Evolutionary conservation across 495 filamentous ascomycete genomes (phyloP), one percentile per base, ranked within the genome.

Genomic region (Parachaetomium inaequale): DNA sequence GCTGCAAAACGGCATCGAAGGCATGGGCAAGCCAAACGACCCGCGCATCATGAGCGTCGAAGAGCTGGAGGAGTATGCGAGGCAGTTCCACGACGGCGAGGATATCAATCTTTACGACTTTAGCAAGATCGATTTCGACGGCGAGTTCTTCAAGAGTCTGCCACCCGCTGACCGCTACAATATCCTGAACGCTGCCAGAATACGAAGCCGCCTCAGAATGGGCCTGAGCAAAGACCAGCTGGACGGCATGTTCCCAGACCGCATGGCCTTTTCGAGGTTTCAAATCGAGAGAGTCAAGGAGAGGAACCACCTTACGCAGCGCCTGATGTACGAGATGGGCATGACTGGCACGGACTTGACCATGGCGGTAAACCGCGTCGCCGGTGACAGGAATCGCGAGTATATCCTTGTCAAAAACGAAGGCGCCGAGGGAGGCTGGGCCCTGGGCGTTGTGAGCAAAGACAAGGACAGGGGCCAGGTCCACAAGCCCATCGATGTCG

Each of bases 71-170:
- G 87, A 93, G 56, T 98, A 98, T 71, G 92, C 94, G 3, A 78
- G 86, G 58, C 92, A 96, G 66, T 98, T 97, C 64, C 84, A 96
- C 65, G 86, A 84, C 60, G 94, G 93, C 38, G 94, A 97, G 74
- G 93, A 97, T 76, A 90, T 98, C 74, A 96, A 95, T 68, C 78
- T 97, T n/a, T 96, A 97, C 70, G 94, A 98, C 72, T 98, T 97
- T 65, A 93, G 89, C 60, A 98, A 98, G 73, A 98, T 98, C 60
- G 95, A 98, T 74, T 98, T 97, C 66, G 89, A 96, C 65, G 87
- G 91, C 56, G 82, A 90, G 17, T 98, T 98, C 75, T 98, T 98
- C 74, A 80, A 87, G 69, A 95, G 90, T 69, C 75, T 98, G 46
- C 94, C 94, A 1, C 84, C 91, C 8, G 88, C 85, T 2, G 94